Conservation (phyloP, 2,329 filamentous ascomycete species). For the Fusarium sp. region DNA sequence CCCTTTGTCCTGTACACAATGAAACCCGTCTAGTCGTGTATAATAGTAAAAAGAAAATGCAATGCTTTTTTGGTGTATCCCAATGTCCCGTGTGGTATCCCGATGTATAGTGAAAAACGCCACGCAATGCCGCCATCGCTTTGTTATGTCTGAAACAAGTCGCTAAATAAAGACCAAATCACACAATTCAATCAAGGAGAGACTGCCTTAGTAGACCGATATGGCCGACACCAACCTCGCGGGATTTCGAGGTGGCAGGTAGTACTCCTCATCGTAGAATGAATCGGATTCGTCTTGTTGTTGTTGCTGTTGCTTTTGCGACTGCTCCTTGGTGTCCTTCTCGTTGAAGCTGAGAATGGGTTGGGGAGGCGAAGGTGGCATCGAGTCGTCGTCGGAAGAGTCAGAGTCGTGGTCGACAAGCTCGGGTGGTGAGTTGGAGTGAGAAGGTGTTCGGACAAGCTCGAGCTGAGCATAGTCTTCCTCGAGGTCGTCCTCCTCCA, state of each 20-base stretch:
- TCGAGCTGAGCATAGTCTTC: constrained; percentile 74
- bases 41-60: constrained; percentile 21
- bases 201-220: constrained; percentile 63
- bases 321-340: constrained; percentile 60
- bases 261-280: constrained; percentile 65
- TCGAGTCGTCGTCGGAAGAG: constrained; percentile 78
- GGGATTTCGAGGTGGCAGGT: constrained; percentile 63
- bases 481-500: constrained; percentile 65
- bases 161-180: constrained; percentile 33
- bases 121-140: constrained; percentile 45
- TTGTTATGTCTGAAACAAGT: constrained; percentile 37
- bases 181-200: constrained; percentile 33
- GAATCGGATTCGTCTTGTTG: constrained; percentile 49
- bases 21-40: constrained; percentile 23
- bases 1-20: constrained; percentile 34
- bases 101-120: constrained; percentile 43
- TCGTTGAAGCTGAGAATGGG: constrained; percentile 68
- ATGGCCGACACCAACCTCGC: constrained; percentile 64
- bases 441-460: constrained; percentile 76
- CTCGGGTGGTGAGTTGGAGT: constrained; percentile 74
- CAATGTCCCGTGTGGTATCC: constrained; percentile 45
- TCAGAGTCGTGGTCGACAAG: constrained; percentile 76
- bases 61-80: constrained; percentile 34
- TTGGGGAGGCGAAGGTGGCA: constrained; percentile 76
- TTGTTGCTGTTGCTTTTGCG: constrained; percentile 54